Conservation (phyloP, 257 asterid species). For the Anisodus acutangulus region DNA sequence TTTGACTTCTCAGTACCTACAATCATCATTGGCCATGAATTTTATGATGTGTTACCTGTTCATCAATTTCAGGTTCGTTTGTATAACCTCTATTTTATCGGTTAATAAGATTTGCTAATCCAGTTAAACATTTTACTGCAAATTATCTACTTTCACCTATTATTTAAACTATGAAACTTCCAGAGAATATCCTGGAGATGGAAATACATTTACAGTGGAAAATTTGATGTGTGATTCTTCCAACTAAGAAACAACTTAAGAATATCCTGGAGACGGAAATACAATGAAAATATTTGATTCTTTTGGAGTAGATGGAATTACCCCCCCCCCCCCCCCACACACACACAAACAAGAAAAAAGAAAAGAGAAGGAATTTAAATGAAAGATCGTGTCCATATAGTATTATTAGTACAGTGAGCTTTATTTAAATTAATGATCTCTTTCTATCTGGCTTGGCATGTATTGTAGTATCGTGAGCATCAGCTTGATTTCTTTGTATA, state of each 20-base stretch:
- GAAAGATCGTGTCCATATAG: neutral
- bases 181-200: constrained; percentile 20
- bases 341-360: neutral
- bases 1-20: constrained; percentile 70
- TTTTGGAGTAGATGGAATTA: neutral
- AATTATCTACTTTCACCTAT: neutral
- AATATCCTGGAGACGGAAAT: constrained; percentile 6
- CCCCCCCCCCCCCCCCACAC: no score
- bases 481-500: constrained; percentile 21
- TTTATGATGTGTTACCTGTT: constrained; percentile 95
- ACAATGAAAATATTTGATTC: constrained; percentile 15
- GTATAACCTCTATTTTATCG: constrained; percentile 28
- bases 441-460: neutral
- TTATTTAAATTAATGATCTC: neutral
- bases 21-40: constrained; percentile 90
- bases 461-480: neutral
- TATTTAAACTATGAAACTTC: neutral
- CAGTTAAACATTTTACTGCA: neutral
- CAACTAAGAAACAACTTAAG: no score
- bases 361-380: neutral
- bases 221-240: no score
- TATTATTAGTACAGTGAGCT: neutral
- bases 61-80: constrained; percentile 95
- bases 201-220: neutral
- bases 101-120: neutral